Conservation (phyloP, 2,329 filamentous ascomycete species). For the Colletotrichum navitas region DNA sequence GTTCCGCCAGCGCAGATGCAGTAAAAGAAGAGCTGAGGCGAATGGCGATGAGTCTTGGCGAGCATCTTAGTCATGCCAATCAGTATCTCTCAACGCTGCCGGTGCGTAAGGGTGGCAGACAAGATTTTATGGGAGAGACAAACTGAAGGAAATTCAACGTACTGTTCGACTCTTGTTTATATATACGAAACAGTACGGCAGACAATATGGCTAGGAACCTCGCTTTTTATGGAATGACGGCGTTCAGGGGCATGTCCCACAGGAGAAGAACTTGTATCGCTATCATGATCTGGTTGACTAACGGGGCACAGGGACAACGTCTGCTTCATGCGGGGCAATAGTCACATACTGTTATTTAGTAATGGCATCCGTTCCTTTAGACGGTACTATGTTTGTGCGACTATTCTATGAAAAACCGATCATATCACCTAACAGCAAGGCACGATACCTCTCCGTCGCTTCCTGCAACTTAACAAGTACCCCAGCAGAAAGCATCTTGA, state of each 20-base stretch:
- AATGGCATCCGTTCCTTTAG: constrained; percentile 18
- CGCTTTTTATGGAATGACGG: neutral
- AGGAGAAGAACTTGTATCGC: neutral
- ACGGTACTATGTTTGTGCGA: neutral
- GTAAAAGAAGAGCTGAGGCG: constrained; percentile 65
- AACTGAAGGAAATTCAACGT: neutral
- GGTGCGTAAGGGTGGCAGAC: constrained; percentile 50
- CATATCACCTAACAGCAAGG: constrained; percentile 79
- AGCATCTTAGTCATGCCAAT: constrained; percentile 62
- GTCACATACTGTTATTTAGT: neutral
- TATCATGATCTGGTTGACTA: constrained; percentile 13
- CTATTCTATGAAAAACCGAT: constrained; percentile 50
- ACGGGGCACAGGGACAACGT: neutral
- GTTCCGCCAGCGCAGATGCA: constrained; percentile 63
- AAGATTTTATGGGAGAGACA: constrained; percentile 33
- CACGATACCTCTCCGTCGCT: constrained; percentile 84
- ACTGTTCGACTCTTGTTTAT: neutral
- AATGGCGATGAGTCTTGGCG: constrained; percentile 62
- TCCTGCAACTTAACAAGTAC: constrained; percentile 84
- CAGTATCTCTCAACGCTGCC: constrained; percentile 58
- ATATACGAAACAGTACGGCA: neutral
- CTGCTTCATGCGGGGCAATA: neutral
- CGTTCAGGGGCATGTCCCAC: constrained; percentile 9
- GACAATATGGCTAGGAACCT: neutral
- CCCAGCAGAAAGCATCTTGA: constrained; percentile 83